Evolutionary conservation across 768 basidiomycete genomes (phyloP), one percentile per base, ranked within the genome.

Genomic region (Royoungia palumana): DNA sequence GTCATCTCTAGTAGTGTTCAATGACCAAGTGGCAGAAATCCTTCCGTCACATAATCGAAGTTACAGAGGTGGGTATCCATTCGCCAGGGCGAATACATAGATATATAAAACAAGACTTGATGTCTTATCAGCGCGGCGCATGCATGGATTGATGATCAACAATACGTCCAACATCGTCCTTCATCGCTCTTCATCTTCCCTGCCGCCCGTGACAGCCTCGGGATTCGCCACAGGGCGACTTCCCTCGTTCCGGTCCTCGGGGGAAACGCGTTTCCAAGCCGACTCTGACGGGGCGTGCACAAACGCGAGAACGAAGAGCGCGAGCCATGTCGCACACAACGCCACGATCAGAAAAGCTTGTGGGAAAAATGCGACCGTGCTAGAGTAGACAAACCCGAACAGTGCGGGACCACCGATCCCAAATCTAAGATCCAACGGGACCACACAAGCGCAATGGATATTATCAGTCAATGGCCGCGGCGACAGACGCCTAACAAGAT

Each of bases 371-470:
- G 77, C 79, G 16, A 91, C 89, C 1, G 89, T 94, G 45, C 72
- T 75, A 53, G 79, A 74, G 59, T 83, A 94, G 11, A 87, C 72
- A n/a, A 83, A 61, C 6, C 90, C 88, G 56, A 85, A 93, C 32
- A 90, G 27, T 3, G 82, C 69, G 0, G 92, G 91, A 0, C 85
- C 83, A 2, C 91, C 30, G 16, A 93, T 79, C 49, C 83, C 80
- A 24, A 79, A 70, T 62, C 85, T 87, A 62, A 50, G 46, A 5
- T 22, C 3, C 43, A 50, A 38, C 34, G 38, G 40, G 46, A 42
- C 39, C 17, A 14, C 13, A 40, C 28, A 30, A n/a, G 11, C n/a
- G n/a, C n/a, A 12, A 13, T 21, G 19, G 27, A 32, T n/a, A 27
- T 50, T 14, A 13, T 32, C 30, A 32, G 30, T 14, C 13, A 13